phyloP scores from a whole-genome alignment of 805 yeast genomes.

The Lipomyces mesembrius region DNA sequence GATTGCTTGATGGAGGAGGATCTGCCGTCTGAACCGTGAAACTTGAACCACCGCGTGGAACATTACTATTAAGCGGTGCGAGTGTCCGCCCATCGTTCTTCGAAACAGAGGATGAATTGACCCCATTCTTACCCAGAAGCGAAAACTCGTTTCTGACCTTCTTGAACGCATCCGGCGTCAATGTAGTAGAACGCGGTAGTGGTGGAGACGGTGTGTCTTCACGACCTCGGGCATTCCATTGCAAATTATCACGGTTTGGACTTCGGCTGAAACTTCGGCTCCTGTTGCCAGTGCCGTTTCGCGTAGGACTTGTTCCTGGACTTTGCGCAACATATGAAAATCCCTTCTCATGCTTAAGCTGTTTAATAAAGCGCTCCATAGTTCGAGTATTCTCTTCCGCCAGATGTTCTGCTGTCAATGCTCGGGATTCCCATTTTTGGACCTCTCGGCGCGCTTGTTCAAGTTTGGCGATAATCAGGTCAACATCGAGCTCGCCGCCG shows the following conservation, averaged over 20 bases:
- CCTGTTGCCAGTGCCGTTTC: slow-evolving; percentile 4
- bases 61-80: neutral
- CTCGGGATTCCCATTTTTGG: slow-evolving; percentile 24
- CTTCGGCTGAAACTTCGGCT: neutral
- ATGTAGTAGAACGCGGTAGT: slow-evolving; percentile 13
- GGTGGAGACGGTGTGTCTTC: slow-evolving; percentile 2
- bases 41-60: neutral
- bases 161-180: slow-evolving; percentile 27
- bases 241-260: neutral
- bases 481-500: slow-evolving; percentile 10
- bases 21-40: neutral
- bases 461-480: slow-evolving; percentile 22
- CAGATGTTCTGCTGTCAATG: slow-evolving; percentile 23
- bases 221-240: neutral
- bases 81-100: neutral
- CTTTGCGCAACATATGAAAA: neutral
- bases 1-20: neutral
- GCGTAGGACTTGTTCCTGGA: slow-evolving; percentile 11
- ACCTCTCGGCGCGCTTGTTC: slow-evolving; percentile 27
- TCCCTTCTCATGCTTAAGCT: slow-evolving; percentile 20
- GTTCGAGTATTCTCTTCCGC: slow-evolving; percentile 28
- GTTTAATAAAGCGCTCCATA: slow-evolving; percentile 14
- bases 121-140: neutral
- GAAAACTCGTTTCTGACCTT: slow-evolving; percentile 10
- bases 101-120: neutral